Base-by-base conservation (phyloP, 108 stramenopile genomes). In the Skeletonema potamos region DNA sequence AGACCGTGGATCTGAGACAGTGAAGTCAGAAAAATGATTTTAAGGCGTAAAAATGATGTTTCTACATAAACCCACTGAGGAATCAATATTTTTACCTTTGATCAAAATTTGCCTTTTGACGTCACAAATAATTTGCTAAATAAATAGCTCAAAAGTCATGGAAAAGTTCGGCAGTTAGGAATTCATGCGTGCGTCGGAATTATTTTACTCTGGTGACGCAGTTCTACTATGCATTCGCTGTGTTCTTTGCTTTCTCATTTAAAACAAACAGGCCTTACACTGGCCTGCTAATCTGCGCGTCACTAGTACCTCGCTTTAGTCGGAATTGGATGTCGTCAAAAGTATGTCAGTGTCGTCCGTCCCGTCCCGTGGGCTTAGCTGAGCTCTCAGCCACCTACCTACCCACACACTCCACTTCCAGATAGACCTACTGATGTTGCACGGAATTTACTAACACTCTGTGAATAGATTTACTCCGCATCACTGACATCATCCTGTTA, bases 51-150 rank as follows among this genome's bases (percentile, higher is more conserved):
- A 41, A n/a, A n/a, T 41, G 39, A 41, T 41, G 39, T 41, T 41
- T 41, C 39, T 15, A 41, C 39, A 3, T 4, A 41, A 15, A n/a
- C 3, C 0, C 0, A 57, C 56, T 3, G 4, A 13, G 56, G 56
- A 57, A 57, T 5, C 1, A 22, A 4, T 57, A 57, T 3, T 6
- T 6, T 0, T 22, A 29, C 56, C 56, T 27, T 22, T 57, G 3
- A 13, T 24, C n/a, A 1, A 57, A 24, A 3, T 24, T 29, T 3
- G 15, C 3, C 4, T 3, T 29, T 0, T 29, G 2, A 29, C 20
- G 56, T 57, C 56, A 57, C 20, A 57, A 57, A 22, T 55, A 24
- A 15, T 57, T 24, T 57, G 56, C 27, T n/a, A 57, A 24, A 57
- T 2, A 57, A n/a, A 15, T 57, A 29, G 27, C 56, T 3, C 12